These are phyloP conservation scores for Pythium sukuiense DNA, from an alignment of 352 stramenopile genomes.

Conservation along the genomic window DNA sequence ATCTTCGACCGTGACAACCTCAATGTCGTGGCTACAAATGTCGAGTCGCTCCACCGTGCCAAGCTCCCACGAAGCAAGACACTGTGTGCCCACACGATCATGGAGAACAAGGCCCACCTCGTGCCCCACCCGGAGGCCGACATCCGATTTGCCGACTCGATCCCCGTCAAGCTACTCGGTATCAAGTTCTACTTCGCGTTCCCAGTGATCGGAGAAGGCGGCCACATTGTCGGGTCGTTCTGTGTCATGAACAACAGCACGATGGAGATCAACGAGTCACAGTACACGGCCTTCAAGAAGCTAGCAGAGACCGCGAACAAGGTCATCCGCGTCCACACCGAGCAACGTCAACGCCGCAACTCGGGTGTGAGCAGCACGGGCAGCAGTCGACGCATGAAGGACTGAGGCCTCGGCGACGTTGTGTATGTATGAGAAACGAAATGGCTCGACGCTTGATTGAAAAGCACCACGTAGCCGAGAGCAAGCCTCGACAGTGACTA, in stretches of 20 bases:
- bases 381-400: not conserved
- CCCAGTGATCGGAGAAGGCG: conserved; percentile 35
- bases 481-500: too few species aligned
- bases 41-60: conserved; percentile 42
- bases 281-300: conserved; percentile 25
- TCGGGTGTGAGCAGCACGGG: not conserved
- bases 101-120: conserved; percentile 58
- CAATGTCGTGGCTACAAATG: conserved; percentile 48
- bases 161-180: conserved; percentile 29
- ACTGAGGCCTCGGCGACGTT: too few species aligned
- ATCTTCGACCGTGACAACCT: conserved; percentile 39
- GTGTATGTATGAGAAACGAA: too few species aligned
- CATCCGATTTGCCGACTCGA: conserved; percentile 54
- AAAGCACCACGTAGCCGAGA: too few species aligned
- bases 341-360: conserved; percentile 12
- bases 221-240: conserved; percentile 39
- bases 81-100: conserved; percentile 68
- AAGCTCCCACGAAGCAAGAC: conserved; percentile 42
- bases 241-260: conserved; percentile 66
- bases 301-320: conserved; percentile 48
- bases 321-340: conserved; percentile 34
- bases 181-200: conserved; percentile 78
- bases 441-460: too few species aligned
- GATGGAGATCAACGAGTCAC: conserved; percentile 32
- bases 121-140: conserved; percentile 59